These are phyloP conservation scores for Neurospora tetraspora DNA, from an alignment of 495 filamentous ascomycete genomes.

Conservation along the genomic window DNA sequence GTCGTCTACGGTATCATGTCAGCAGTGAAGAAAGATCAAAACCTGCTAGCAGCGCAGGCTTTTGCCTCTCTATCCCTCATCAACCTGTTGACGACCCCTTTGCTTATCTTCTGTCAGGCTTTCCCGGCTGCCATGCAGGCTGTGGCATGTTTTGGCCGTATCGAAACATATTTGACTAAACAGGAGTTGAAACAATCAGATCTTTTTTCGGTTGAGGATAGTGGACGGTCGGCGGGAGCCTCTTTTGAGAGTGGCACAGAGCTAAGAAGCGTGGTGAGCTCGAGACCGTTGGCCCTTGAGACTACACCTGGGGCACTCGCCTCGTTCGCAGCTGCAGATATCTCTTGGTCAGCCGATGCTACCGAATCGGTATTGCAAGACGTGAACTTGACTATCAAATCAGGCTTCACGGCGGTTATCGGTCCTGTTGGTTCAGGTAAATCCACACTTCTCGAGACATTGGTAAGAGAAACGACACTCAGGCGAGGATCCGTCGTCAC, in stretches of 20 bases:
- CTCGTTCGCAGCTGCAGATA: not conserved
- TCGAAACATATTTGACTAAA: conserved; percentile 33
- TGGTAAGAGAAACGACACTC: conserved; percentile 29
- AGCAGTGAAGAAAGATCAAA: conserved; percentile 8
- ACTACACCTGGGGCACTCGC: not conserved
- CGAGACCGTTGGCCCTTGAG: not conserved
- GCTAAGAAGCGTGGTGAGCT: not conserved
- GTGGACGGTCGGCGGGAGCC: not conserved
- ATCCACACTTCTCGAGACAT: conserved; percentile 28
- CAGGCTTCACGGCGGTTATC: conserved; percentile 18
- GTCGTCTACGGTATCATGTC: conserved; percentile 19
- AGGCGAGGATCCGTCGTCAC: conserved; percentile 21
- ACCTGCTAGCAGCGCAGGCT: conserved; percentile 35
- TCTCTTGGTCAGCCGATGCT: conserved; percentile 1
- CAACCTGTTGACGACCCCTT: conserved; percentile 43
- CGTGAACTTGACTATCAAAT: not conserved
- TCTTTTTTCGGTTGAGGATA: not conserved
- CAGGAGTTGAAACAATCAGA: not conserved
- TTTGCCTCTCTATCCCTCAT: conserved; percentile 52
- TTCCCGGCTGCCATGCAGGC: conserved; percentile 42
- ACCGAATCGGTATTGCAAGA: not conserved
- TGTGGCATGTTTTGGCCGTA: conserved; percentile 46
- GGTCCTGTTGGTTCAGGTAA: conserved; percentile 36
- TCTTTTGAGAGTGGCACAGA: not conserved
- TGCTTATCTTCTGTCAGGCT: conserved; percentile 42